Conservation (phyloP, 768 basidiomycete species). For the Asterophora parasitica region DNA sequence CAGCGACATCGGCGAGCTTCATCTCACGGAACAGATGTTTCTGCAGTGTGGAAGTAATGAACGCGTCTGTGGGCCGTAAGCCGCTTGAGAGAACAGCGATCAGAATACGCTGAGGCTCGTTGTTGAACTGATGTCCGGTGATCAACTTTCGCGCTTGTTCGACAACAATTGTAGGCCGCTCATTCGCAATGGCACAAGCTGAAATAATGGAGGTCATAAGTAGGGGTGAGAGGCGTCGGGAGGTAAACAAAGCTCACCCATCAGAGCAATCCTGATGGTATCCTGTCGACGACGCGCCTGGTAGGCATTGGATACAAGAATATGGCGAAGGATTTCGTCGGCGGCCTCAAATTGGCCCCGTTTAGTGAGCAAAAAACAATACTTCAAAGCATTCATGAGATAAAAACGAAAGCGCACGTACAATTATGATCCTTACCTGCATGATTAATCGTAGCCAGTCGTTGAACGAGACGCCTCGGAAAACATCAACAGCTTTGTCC, state of each 20-base stretch:
- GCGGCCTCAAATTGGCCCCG: constrained; percentile 61
- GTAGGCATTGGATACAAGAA: constrained; percentile 71
- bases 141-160: constrained; percentile 77
- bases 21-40: constrained; percentile 84
- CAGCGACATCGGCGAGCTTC: constrained; percentile 60
- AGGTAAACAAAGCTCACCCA: constrained; percentile 46
- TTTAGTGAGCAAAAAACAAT: constrained; percentile 64
- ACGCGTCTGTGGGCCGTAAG: constrained; percentile 62
- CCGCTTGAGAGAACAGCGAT: constrained; percentile 71
- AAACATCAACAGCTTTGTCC: constrained; percentile 51
- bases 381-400: constrained; percentile 38
- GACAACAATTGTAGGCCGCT: constrained; percentile 53
- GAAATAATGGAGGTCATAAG: constrained; percentile 5
- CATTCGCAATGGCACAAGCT: constrained; percentile 71
- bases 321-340: constrained; percentile 72
- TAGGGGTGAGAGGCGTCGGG: background rate
- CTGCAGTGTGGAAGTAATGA: constrained; percentile 73
- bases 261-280: constrained; percentile 68
- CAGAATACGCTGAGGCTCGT: constrained; percentile 78
- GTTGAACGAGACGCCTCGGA: constrained; percentile 78
- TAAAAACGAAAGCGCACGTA: background rate
- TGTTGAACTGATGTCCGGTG: constrained; percentile 76
- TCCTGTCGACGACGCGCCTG: constrained; percentile 57
- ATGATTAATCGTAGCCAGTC: constrained; percentile 84
- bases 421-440: constrained; percentile 51